Evolutionary conservation across 805 yeast species (phyloP), one percentile per base, ranked within the genome.

Genomic region (Yarrowia osloensis): DNA sequence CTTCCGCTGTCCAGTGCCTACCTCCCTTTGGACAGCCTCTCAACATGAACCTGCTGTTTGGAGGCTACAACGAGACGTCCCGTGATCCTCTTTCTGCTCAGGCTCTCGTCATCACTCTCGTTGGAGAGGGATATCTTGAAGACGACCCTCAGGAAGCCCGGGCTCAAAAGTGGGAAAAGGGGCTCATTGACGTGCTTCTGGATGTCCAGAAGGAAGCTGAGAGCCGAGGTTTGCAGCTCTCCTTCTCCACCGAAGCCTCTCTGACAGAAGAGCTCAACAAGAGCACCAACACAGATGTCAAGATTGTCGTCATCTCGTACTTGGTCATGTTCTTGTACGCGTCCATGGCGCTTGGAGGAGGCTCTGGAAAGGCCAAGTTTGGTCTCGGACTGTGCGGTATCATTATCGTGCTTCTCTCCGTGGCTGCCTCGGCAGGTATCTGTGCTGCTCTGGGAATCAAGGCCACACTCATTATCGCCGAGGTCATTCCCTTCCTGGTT

Each of bases 21-120:
- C 98, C 99, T 0, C 77, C 87, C 0, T 94, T 93, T 77, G 97
- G 91, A 73, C 98, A 92, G 75, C 98, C 98, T 0, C 79, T 94
- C 69, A 88, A 87, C 71, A 84, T 86, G 29, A 85, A 87, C 65
- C 71, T 91, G 21, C 75, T 94, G 4, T 90, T 94, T 76, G 93
- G 94, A 19, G 86, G 86, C 0, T 75, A 74, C 65, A 68, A 70
- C 12, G 65, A 67, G 5, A 63, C 68, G 22, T 63, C 68, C 4
- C 63, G 50, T 15, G 81, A 85, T 71, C 83, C 88, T 0, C 75
- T 89, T 26, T 76, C 84, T 0, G 81, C 97, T 0, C 79, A 81
- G 40, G 96, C 98, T 0, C 82, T 94, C 57, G 89, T 90, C 1
- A 83, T 90, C 0, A 91, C 98, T 0, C 78, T 91, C 46, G 80